Percentiles rank a stretch among this genome's conserved stretches.
These are phyloP conservation scores for Cadophora malorum DNA, from an alignment of 2,329 filamentous ascomycete genomes.

Conservation along the genomic window DNA sequence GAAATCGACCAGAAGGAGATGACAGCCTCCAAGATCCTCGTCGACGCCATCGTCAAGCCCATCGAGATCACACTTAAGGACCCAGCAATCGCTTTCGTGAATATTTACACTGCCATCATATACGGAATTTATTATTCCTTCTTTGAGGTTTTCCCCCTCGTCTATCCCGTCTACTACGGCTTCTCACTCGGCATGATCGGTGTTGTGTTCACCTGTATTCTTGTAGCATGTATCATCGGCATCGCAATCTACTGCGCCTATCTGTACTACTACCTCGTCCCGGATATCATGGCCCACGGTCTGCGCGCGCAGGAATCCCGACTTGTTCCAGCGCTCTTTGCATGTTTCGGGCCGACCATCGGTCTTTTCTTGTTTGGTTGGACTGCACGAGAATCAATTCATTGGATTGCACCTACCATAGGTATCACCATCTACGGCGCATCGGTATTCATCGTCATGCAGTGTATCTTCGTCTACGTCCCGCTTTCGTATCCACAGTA, in stretches of 20 bases:
- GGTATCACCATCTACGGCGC: conserved; percentile 62
- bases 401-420: conserved; percentile 63
- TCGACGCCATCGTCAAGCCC: conserved; percentile 56
- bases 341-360: conserved; percentile 59
- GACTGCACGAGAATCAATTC: conserved; percentile 57
- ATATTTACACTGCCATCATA: not conserved
- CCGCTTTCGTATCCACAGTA: conserved; percentile 62
- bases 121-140: conserved; percentile 53
- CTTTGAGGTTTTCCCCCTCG: conserved; percentile 64
- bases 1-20: conserved; percentile 68
- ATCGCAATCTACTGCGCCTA: conserved; percentile 57
- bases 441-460: conserved; percentile 60
- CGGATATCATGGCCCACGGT: conserved; percentile 55
- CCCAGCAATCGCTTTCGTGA: not conserved
- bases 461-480: conserved; percentile 66
- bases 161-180: conserved; percentile 64
- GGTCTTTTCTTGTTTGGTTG: conserved; percentile 68
- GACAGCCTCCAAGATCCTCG: conserved; percentile 53
- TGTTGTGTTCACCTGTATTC: conserved; percentile 65
- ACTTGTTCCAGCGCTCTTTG: conserved; percentile 60
- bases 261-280: conserved; percentile 58
- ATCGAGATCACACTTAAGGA: conserved; percentile 52
- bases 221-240: conserved; percentile 62
- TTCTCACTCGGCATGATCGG: conserved; percentile 65
- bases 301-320: conserved; percentile 60